These are phyloP conservation scores for Scleromitrula shiraiana DNA, from an alignment of 2,329 filamentous ascomycete genomes.

Conservation along the genomic window DNA sequence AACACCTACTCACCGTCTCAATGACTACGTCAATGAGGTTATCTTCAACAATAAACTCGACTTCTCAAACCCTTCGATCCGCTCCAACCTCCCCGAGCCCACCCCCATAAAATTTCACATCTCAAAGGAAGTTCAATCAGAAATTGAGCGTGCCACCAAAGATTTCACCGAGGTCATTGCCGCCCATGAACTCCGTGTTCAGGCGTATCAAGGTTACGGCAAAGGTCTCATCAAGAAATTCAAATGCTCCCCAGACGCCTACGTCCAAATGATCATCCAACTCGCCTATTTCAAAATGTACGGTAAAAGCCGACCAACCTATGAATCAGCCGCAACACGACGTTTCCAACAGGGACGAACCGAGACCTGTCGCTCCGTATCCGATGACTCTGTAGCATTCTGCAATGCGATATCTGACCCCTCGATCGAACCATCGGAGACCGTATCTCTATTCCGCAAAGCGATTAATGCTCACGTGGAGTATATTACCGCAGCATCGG, in stretches of 20 bases:
- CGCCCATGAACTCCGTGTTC: conserved; percentile 83
- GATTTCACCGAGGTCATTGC: conserved; percentile 79
- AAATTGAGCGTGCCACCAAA: conserved; percentile 68
- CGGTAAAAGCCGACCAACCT: conserved; percentile 93
- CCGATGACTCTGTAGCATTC: conserved; percentile 84
- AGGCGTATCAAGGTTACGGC: conserved; percentile 94
- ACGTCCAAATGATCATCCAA: conserved; percentile 98
- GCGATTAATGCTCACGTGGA: conserved; percentile 77
- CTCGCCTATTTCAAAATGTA: conserved; percentile 99
- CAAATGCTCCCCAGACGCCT: conserved; percentile 95
- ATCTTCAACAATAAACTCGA: conserved; percentile 95
- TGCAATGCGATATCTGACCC: conserved; percentile 78
- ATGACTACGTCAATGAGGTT: conserved; percentile 85
- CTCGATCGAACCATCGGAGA: conserved; percentile 52
- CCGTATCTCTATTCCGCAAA: conserved; percentile 68
- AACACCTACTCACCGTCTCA: conserved; percentile 91
- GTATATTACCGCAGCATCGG: conserved; percentile 82
- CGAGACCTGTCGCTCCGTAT: conserved; percentile 89
- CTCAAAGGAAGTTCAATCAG: conserved; percentile 61
- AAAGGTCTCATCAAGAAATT: conserved; percentile 99
- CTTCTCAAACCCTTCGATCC: conserved; percentile 68
- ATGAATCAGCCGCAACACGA: conserved; percentile 90
- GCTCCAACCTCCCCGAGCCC: conserved; percentile 79
- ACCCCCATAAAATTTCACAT: conserved; percentile 70
- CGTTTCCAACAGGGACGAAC: conserved; percentile 95